Base-by-base conservation (phyloP, 2,329 filamentous ascomycete genomes). In the Xylariaceae sp. region DNA sequence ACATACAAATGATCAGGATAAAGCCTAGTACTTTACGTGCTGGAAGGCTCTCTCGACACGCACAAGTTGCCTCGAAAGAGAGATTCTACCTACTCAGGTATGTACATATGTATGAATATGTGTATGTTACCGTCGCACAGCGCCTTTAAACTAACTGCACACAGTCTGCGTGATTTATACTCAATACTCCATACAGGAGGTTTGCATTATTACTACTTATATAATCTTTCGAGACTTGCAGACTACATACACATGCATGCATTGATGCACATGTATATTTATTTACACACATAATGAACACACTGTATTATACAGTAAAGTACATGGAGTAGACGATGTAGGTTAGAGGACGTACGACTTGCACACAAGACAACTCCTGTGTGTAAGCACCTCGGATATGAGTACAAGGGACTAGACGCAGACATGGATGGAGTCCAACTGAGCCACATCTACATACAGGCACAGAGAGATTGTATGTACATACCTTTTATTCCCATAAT, bases 161-260 rank as follows among this genome's bases (percentile, higher is more conserved):
- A 37, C 32, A 12, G 14, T 16, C 32, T 37, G 32, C 32, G 32
- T 37, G 32, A 37, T 37, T 37, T 37, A 37, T 12, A 37, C 32
- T 37, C 32, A 37, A 37, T 37, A 37, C 32, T 37, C 32, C 32
- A 37, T 37, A 37, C 14, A 37, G 32, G 6, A 10, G 32, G 9
- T 7, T 37, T 37, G 32, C 14, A 37, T 37, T 37, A 37, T 14
- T 14, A 37, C 32, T 10, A 7, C 32, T 37, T 37, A 37, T 37
- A 37, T 37, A 37, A 37, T 37, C 32, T 37, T 37, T 37, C 32
- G 32, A 37, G 32, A 37, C 32, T 37, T 37, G 32, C 32, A 37
- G 32, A 37, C 14, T 44, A 44, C 43, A 26, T 21, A 44, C 43
- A 26, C 59, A 59, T 60, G 16, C 40, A 37, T 20, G 26, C 48